A percentile compares a stretch with the other conserved stretches of the same genome.
Evolutionary conservation across 2,329 filamentous ascomycete genomes (phyloP).

Genomic region (Arthrinium phaeospermum): DNA sequence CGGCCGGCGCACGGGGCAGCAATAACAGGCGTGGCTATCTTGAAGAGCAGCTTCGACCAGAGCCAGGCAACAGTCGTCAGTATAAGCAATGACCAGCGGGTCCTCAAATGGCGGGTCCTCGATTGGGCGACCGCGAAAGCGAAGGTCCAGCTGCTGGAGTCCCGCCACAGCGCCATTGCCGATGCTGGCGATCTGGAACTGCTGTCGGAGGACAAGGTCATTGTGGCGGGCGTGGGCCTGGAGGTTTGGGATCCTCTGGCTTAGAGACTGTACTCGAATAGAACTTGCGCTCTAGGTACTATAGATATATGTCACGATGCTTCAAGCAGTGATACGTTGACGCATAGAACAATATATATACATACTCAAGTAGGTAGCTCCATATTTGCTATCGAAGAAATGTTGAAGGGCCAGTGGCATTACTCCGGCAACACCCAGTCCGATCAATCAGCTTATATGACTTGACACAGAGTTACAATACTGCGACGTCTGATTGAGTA

Average conservation of each 20-base stretch:
- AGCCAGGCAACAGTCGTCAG: conserved; percentile 45
- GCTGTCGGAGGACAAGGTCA: conserved; percentile 32
- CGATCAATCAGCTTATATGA: too few species aligned
- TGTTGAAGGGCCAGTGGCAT: too few species aligned
- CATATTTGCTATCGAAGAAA: too few species aligned
- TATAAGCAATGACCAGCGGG: conserved; percentile 65
- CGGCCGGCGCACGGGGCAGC: conserved; percentile 73
- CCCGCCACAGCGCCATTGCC: conserved; percentile 64
- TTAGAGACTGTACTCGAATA: background rate
- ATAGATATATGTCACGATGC: too few species aligned
- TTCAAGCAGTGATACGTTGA: too few species aligned
- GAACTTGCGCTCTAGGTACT: background rate
- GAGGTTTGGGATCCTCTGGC: conserved; percentile 24
- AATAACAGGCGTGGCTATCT: conserved; percentile 62
- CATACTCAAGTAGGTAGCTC: too few species aligned
- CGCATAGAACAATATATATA: too few species aligned
- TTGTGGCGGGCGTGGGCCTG: conserved; percentile 23
- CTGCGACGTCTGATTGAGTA: too few species aligned
- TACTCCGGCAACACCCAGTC: too few species aligned
- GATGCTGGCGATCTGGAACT: conserved; percentile 61
- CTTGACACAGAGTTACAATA: too few species aligned
- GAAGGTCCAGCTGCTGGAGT: conserved; percentile 49
- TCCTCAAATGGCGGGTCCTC: conserved; percentile 58
- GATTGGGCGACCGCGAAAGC: conserved; percentile 28
- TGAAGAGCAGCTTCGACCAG: conserved; percentile 31